These are phyloP conservation scores for Ampelocalamus luodianensis DNA, from an alignment of 176 grass and related monocot species.

Conservation along the genomic window DNA sequence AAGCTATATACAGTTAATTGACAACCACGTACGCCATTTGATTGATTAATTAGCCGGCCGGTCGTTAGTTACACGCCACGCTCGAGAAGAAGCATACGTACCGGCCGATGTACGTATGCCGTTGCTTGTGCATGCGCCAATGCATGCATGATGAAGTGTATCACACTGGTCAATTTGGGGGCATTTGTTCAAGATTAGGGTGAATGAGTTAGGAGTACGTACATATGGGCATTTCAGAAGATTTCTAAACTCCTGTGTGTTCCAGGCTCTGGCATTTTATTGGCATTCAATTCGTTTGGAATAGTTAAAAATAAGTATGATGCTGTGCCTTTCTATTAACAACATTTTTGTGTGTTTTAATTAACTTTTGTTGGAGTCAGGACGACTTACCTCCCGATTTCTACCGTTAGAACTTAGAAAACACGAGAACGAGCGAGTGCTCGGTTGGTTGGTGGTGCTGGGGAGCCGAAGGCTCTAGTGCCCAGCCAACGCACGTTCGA, in stretches of 20 bases:
- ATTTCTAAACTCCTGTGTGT: not conserved
- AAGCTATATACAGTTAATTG: not conserved
- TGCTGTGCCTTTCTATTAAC: not conserved
- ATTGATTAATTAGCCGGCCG: not conserved
- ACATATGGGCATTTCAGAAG: not conserved
- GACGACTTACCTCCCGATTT: not conserved
- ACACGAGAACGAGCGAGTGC: no score
- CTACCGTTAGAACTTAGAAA: not conserved
- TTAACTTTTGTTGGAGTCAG: not conserved
- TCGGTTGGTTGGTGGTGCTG: no score
- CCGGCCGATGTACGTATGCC: not conserved
- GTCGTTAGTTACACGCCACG: not conserved
- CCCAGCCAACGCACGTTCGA: no score
- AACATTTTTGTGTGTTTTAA: not conserved
- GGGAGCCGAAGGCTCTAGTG: no score
- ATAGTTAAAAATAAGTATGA: not conserved
- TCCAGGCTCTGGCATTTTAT: not conserved
- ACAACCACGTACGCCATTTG: not conserved
- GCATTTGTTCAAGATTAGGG: not conserved
- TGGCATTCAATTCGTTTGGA: not conserved
- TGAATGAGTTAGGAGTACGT: not conserved
- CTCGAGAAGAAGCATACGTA: not conserved
- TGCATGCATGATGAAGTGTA: not conserved
- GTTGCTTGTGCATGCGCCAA: not conserved
- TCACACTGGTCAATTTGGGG: constrained; percentile 18